Evolutionary conservation across 768 basidiomycete species (phyloP), one percentile per base, ranked within the genome.

Genomic region (Phaeotremella skinneri): DNA sequence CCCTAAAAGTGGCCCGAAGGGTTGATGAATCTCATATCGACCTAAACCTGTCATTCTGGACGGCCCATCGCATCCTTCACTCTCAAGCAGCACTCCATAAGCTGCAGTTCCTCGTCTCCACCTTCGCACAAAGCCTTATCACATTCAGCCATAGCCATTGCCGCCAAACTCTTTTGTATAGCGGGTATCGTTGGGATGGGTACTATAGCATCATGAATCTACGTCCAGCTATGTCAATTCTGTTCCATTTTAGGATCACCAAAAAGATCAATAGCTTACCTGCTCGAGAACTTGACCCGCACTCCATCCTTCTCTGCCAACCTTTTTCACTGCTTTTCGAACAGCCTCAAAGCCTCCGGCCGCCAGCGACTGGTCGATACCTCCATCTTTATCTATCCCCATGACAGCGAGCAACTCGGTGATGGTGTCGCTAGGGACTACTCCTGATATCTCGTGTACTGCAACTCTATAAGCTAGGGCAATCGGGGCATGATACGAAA

Each of bases 101-200:
- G 84, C 87, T 94, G 96, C 23, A 99, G 79, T 75, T 97, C 96
- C 77, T 99, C 96, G 69, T 99, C 96, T 16, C 90, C 92, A 0
- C 96, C 96, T 63, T 98, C 94, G 66, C 89, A 90, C 23, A 99
- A 79, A 0, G 90, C 90, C 76, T 98, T 98, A 78, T 99, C 96
- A 26, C 90, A 91, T 75, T 96, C 91, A 2, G 91, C 96, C 63
- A 99, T 87, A 2, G 85, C 85, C 20, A 96, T 80, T 2, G 88
- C 89, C 60, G 89, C 88, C 29, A 78, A 78, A 13, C 89, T 84
- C 74, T 98, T 98, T 60, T 90, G 87, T 25, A 85, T 83, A 21
- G 87, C 85, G 16, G 85, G 84, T 52, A 99, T 78, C 1, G 85
- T 85, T 3, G 88, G 88, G 76, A 97, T 86, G n/a, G 84, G 80